Base-by-base conservation (phyloP, 306 rosid genomes). In the Sechiopsis laciniata region DNA sequence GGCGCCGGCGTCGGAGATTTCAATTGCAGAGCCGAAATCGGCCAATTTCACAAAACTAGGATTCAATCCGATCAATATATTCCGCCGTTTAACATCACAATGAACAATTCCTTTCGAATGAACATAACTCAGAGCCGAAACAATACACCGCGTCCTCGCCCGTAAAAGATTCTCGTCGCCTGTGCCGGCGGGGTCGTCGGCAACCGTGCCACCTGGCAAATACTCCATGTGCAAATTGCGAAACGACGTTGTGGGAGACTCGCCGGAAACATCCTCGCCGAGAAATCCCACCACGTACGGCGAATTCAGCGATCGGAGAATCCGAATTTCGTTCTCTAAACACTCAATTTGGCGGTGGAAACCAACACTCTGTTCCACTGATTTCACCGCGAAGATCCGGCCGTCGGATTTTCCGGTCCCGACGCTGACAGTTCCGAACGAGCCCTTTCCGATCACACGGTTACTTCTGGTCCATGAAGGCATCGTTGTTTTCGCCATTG, bases 51-150 rank as follows among this genome's bases (percentile, higher is more conserved):
- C 90, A 2, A 62, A 69, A n/a, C 8, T 10, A 0, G 54, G 74
- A 6, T 46, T 57, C 22, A 59, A 46, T 51, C 88, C 79, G 37
- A 90, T 76, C 46, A 94, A 80, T 50, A 94, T 81, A 70, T 94
- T 94, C 55, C 67, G 80, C 56, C 96, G 97, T 46, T 94, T 90
- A 2, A 94, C 94, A 72, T 94, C 98, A 69, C 97, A 90, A 79
- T 94, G 97, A 9, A 86, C 94, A 40, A 94, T 45, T 63, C 97
- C 87, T 3, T 10, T 76, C 8, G 86, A 79, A 84, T 94, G 97
- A 0, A 87, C 64, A 10, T 89, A 74, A 11, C 68, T 72, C 75
- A 94, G 67, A 51, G 98, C 98, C 71, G 80, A 78, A 5, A 85
- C 96, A 0, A 94, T 6, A 35, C 96, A 86, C 90, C 94, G 78